These are phyloP conservation scores for Stagonosporopsis cucurbitacearum DNA, from an alignment of 2,329 filamentous ascomycete species.

Conservation along the genomic window DNA sequence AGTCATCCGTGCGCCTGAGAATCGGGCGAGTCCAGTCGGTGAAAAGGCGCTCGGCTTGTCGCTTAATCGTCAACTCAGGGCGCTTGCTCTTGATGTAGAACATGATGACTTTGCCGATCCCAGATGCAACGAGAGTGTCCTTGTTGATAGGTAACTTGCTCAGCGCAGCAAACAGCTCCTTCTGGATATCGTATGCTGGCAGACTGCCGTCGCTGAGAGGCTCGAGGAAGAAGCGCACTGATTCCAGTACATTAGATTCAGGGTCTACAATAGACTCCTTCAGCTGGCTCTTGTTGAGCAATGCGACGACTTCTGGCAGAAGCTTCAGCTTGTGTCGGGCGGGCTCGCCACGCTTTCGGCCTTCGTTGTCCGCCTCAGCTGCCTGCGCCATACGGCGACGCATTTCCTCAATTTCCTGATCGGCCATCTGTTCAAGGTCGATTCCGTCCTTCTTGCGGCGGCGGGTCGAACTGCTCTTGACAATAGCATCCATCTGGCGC, in stretches of 20 bases:
- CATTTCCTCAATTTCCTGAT: constrained; percentile 86
- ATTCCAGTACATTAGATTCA: constrained; percentile 92
- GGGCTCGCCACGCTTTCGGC: constrained; percentile 78
- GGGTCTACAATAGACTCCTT: constrained; percentile 87
- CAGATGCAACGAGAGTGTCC: constrained; percentile 85
- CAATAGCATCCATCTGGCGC: constrained; percentile 82
- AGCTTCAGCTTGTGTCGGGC: constrained; percentile 94
- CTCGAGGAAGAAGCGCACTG: constrained; percentile 96
- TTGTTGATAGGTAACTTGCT: constrained; percentile 86
- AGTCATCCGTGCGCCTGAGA: constrained; percentile 90
- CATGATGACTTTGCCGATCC: constrained; percentile 93
- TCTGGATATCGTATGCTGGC: constrained; percentile 96
- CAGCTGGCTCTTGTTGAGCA: constrained; percentile 88
- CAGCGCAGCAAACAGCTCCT: constrained; percentile 85
- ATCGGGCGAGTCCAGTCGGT: constrained; percentile 97
- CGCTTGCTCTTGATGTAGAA: constrained; percentile 98
- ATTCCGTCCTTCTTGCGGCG: constrained; percentile 84
- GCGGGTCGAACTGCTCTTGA: constrained; percentile 80
- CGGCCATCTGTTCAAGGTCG: constrained; percentile 87
- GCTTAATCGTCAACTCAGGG: constrained; percentile 86
- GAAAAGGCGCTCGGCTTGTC: constrained; percentile 88
- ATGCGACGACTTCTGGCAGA: constrained; percentile 83
- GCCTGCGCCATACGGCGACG: constrained; percentile 90
- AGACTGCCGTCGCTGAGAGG: constrained; percentile 92
- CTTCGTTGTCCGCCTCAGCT: constrained; percentile 83